A percentile compares a stretch with the other conserved stretches of the same genome.
phyloP scores from a whole-genome alignment of 805 yeast species.

The Cyberlindnera maclurae region DNA sequence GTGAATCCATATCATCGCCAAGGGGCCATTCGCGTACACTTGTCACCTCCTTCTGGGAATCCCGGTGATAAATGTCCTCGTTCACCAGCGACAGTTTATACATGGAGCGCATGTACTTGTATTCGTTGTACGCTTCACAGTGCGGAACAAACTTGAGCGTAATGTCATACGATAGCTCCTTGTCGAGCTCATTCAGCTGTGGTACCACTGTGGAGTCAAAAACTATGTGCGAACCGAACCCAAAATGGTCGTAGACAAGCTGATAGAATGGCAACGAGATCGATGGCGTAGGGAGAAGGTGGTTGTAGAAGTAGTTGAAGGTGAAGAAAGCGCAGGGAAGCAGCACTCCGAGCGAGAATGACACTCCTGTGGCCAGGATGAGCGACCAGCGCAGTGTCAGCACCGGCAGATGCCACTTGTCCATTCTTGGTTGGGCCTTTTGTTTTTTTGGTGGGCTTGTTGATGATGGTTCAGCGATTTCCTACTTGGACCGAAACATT shows the following conservation, averaged over 20 bases:
- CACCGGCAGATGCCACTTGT: conserved; percentile 18
- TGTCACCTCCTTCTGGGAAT: neutral
- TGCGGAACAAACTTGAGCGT: conserved; percentile 7
- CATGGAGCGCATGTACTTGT: neutral
- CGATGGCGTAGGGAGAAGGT: conserved; percentile 19
- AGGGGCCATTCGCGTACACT: neutral
- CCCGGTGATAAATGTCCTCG: neutral
- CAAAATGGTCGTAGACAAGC: conserved; percentile 16
- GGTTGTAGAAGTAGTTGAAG: conserved; percentile 22
- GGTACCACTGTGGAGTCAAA: conserved; percentile 4
- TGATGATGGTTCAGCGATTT: no score
- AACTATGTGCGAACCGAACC: conserved; percentile 17
- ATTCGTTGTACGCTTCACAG: neutral
- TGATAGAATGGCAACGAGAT: conserved; percentile 15
- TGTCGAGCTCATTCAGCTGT: conserved; percentile 6
- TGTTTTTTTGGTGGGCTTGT: no score
- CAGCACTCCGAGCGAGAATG: conserved; percentile 11
- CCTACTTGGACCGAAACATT: no score
- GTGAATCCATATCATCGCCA: neutral
- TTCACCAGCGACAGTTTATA: conserved; percentile 1
- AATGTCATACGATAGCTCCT: conserved; percentile 17
- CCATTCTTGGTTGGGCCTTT: no score
- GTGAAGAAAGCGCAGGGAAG: conserved; percentile 19
- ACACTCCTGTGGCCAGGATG: conserved; percentile 8
- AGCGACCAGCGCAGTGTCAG: conserved; percentile 19